These are phyloP conservation scores for Toxoplasma gondii DNA, from an alignment of 169 alveolate species.

Conservation along the genomic window DNA sequence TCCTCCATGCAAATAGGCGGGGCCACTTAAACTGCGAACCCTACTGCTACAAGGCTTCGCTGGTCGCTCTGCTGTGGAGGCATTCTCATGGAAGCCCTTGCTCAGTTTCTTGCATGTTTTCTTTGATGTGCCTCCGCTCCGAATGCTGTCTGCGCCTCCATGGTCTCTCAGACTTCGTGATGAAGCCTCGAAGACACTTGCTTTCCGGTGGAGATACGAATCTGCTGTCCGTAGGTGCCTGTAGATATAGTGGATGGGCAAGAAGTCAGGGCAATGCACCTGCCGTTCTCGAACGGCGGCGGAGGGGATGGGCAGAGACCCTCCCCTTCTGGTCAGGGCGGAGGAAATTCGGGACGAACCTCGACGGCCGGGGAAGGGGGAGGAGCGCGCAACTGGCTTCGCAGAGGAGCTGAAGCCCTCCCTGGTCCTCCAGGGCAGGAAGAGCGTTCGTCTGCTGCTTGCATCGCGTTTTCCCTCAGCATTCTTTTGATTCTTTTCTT, in stretches of 20 bases:
- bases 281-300: constrained; percentile 27
- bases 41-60: no score
- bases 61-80: background rate
- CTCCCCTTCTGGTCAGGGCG: background rate
- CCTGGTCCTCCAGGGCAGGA: constrained; percentile 1
- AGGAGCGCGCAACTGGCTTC: background rate
- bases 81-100: background rate
- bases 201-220: background rate
- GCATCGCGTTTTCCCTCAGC: background rate
- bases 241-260: background rate
- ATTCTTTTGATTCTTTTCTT: background rate
- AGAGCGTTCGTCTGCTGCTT: constrained; percentile 24
- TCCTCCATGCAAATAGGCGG: no score
- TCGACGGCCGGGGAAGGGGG: background rate
- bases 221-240: background rate
- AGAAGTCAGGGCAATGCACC: background rate
- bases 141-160: background rate
- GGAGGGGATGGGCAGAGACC: background rate
- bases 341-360: background rate
- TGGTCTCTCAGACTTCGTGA: background rate
- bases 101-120: background rate
- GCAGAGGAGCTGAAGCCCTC: background rate
- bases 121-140: background rate
- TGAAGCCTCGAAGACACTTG: background rate
- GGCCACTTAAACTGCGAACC: no score